Evolutionary conservation across 2,329 filamentous ascomycete species (phyloP).

Genomic region (Aureobasidium sp.): DNA sequence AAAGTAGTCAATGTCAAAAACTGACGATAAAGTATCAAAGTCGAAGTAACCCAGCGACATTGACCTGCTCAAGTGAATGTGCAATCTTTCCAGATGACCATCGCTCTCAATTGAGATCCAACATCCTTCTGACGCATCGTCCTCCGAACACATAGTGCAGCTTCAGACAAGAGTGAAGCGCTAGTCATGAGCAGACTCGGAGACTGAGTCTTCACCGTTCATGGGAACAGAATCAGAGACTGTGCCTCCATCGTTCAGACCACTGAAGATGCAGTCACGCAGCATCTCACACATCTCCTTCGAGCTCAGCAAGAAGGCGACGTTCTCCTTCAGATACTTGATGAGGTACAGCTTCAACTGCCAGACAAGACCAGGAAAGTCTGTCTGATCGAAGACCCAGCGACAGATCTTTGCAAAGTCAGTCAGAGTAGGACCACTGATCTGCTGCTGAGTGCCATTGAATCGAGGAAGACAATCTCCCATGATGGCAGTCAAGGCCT

Average conservation of each 20-base stretch:
- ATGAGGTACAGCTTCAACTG: background rate
- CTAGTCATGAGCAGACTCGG: background rate
- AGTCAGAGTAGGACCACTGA: background rate
- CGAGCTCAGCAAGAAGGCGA: background rate
- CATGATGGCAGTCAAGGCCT: background rate
- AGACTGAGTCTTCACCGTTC: no score
- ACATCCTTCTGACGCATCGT: background rate
- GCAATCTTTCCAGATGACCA: background rate
- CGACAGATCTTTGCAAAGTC: background rate
- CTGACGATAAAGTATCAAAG: background rate
- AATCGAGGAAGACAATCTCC: background rate
- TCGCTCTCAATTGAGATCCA: background rate
- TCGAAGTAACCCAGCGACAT: background rate
- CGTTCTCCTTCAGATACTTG: background rate
- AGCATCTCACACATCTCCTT: slow-evolving; percentile 6
- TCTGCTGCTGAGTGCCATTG: background rate
- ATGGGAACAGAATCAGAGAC: background rate
- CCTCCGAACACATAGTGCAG: background rate
- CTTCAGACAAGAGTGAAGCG: background rate
- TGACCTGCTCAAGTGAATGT: background rate
- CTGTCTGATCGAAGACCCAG: slow-evolving; percentile 4
- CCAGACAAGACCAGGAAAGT: background rate
- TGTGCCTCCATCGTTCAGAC: background rate
- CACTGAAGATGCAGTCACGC: background rate
- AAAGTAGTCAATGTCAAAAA: no score